phyloP scores from a whole-genome alignment of 2,329 filamentous ascomycete species.

The Fusarium sp. region DNA sequence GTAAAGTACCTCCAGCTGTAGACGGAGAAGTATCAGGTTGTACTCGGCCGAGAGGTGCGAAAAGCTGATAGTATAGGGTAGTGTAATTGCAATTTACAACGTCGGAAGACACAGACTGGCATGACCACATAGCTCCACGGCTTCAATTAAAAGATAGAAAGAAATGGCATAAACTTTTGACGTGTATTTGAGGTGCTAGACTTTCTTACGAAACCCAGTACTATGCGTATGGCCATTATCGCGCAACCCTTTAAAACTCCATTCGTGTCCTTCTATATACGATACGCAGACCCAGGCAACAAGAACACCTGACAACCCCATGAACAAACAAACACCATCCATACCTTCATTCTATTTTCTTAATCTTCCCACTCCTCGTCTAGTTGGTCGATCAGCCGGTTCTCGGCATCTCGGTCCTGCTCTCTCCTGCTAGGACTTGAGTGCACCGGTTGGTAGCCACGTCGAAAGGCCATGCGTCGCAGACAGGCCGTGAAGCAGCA shows the following conservation, averaged over 20 bases:
- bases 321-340: conserved; percentile 8
- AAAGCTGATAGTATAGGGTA: conserved; percentile 1
- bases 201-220: conserved; percentile 19
- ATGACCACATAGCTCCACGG: neutral
- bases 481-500: conserved; percentile 77
- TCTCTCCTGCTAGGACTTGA: conserved; percentile 62
- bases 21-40: neutral
- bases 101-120: neutral
- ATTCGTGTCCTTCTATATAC: conserved; percentile 34
- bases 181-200: conserved; percentile 23
- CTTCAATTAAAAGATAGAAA: neutral
- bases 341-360: neutral
- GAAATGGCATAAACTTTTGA: conserved; percentile 21
- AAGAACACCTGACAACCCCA: conserved; percentile 1
- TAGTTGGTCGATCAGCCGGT: conserved; percentile 91
- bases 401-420: conserved; percentile 80
- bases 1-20: neutral
- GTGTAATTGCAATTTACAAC: neutral
- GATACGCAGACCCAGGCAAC: conserved; percentile 8
- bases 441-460: conserved; percentile 75
- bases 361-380: conserved; percentile 97
- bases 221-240: conserved; percentile 27
- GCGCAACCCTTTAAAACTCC: conserved; percentile 40
- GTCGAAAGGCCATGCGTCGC: conserved; percentile 70
- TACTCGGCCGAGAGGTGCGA: neutral